Evolutionary conservation across 257 asterid species (phyloP).

Genomic region (Solanum megistacrolobum): DNA sequence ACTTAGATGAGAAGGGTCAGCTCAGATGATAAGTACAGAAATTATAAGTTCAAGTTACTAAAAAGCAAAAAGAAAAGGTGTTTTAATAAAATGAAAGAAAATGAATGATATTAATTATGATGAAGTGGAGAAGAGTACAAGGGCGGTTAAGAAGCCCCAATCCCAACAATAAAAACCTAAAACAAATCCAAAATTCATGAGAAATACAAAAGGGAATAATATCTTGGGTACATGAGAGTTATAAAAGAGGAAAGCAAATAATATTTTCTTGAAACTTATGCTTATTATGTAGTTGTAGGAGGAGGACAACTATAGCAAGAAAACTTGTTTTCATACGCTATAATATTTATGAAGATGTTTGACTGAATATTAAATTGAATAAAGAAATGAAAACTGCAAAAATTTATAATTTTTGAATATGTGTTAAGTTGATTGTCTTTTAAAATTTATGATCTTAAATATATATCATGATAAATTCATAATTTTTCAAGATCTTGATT

Average conservation of each 20-base stretch:
- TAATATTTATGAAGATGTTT: neutral
- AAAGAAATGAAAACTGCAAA: neutral
- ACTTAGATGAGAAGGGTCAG: neutral
- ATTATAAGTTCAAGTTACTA: neutral
- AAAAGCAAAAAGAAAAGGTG: neutral
- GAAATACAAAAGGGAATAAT: slow-evolving; percentile 26
- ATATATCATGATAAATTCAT: neutral
- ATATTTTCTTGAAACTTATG: neutral
- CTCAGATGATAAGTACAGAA: neutral
- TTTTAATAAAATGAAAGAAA: too few species aligned
- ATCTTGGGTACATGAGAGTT: neutral
- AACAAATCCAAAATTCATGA: slow-evolving; percentile 75
- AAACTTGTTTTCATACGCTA: neutral
- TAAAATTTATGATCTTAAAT: too few species aligned
- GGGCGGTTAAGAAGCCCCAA: slow-evolving; percentile 82
- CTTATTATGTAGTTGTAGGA: neutral
- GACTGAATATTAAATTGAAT: neutral
- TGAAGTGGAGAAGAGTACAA: slow-evolving; percentile 58
- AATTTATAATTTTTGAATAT: neutral
- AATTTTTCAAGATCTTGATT: neutral
- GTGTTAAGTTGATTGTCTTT: too few species aligned
- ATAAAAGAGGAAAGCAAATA: neutral
- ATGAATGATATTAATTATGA: neutral
- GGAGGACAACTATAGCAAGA: neutral
- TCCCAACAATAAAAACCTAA: slow-evolving; percentile 86